These are phyloP conservation scores for Phialophora verrucosa DNA, from an alignment of 2,329 filamentous ascomycete species.

Conservation along the genomic window DNA sequence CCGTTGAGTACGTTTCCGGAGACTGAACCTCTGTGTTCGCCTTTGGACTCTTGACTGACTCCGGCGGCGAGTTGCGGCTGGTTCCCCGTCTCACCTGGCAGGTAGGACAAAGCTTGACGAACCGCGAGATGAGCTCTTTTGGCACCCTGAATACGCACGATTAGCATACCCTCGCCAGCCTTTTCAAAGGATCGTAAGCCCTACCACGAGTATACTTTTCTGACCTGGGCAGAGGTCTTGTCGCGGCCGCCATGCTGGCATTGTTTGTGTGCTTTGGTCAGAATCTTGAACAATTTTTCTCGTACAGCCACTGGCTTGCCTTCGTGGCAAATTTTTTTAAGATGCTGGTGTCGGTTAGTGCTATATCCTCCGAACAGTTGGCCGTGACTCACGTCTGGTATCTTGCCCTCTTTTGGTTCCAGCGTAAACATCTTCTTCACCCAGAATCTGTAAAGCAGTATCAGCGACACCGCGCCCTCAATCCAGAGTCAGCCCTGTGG, in stretches of 20 bases:
- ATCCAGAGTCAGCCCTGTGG: not conserved
- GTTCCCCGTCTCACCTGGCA: conserved; percentile 54
- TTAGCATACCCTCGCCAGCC: not conserved
- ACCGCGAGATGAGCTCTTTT: conserved; percentile 59
- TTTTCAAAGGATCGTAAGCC: conserved; percentile 4
- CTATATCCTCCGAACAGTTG: not conserved
- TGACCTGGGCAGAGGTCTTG: conserved; percentile 59
- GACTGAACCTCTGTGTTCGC: conserved; percentile 25
- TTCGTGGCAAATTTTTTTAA: conserved; percentile 55
- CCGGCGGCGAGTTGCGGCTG: conserved; percentile 39
- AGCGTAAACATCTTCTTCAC: conserved; percentile 61
- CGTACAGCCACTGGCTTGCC: conserved; percentile 60
- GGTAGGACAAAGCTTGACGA: conserved; percentile 58
- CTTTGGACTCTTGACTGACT: conserved; percentile 31
- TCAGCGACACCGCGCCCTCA: not conserved
- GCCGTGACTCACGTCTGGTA: conserved; percentile 45
- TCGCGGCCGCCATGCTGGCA: conserved; percentile 60
- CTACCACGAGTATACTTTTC: conserved; percentile 59
- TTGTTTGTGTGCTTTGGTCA: conserved; percentile 57
- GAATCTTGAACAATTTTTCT: conserved; percentile 58
- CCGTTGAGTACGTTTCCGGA: conserved; percentile 17
- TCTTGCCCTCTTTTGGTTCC: conserved; percentile 47
- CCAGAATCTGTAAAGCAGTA: conserved; percentile 51
- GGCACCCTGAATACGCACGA: conserved; percentile 50
- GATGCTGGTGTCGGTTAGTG: conserved; percentile 38